Evolutionary conservation across 768 basidiomycete genomes (phyloP).

Genomic region (Hygrocybe coccinea): DNA sequence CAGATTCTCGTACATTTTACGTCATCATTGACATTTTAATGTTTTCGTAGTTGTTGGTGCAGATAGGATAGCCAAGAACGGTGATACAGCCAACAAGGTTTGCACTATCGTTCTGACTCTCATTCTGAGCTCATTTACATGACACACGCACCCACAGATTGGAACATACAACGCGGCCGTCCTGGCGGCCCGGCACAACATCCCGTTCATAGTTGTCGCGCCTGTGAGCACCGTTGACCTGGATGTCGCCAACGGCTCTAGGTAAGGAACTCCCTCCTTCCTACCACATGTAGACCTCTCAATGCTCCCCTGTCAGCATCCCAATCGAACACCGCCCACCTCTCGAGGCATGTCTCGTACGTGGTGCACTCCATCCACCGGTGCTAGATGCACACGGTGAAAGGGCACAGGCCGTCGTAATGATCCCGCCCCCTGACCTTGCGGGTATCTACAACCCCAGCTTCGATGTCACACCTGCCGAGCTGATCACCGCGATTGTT

Average conservation of each 20-base stretch:
- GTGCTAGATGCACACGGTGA: slow-evolving; percentile 31
- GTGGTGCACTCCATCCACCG: slow-evolving; percentile 68
- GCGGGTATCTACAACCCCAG: slow-evolving; percentile 84
- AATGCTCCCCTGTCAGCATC: slow-evolving; percentile 48
- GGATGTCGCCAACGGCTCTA: slow-evolving; percentile 61
- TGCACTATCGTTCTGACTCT: slow-evolving; percentile 5
- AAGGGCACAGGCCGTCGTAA: slow-evolving; percentile 67
- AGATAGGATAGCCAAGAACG: slow-evolving; percentile 85
- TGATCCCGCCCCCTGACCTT: slow-evolving; percentile 70
- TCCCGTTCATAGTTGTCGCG: slow-evolving; percentile 91
- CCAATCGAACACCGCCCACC: slow-evolving; percentile 91
- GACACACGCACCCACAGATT: slow-evolving; percentile 41
- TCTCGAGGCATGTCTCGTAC: slow-evolving; percentile 82
- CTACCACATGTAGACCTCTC: slow-evolving; percentile 8
- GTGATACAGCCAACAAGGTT: slow-evolving; percentile 94
- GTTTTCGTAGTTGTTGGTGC: slow-evolving; percentile 66
- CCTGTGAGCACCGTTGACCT: slow-evolving; percentile 92
- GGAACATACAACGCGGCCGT: slow-evolving; percentile 97
- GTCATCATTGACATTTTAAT: not conserved
- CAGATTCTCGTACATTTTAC: not conserved
- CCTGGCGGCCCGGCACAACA: slow-evolving; percentile 77
- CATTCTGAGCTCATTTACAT: not conserved
- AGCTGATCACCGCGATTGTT: slow-evolving; percentile 89
- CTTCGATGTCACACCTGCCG: slow-evolving; percentile 94
- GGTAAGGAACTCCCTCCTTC: slow-evolving; percentile 37